Percentiles rank a stretch among this genome's conserved stretches.
Evolutionary conservation across 2,329 filamentous ascomycete genomes (phyloP).

Genomic region (Nothophaeocryptopus gaeumannii): DNA sequence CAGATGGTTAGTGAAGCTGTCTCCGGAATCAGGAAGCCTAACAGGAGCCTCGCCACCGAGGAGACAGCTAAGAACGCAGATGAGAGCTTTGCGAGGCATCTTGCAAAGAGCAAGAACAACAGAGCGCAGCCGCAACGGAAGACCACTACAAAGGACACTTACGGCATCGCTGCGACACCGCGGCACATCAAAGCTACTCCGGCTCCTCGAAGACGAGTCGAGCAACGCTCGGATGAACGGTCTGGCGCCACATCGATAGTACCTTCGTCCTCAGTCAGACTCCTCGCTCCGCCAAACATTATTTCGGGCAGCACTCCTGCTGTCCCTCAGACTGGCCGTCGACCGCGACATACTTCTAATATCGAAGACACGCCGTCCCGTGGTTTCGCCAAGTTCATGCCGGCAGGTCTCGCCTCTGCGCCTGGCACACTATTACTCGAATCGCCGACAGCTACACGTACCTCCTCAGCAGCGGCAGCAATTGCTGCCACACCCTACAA

Average conservation of each 20-base stretch:
- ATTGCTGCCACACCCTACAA: constrained; percentile 17
- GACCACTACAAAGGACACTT: constrained; percentile 35
- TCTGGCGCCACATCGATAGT: constrained; percentile 36
- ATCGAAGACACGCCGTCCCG: constrained; percentile 46
- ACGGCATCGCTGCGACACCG: constrained; percentile 43
- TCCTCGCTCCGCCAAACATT: constrained; percentile 21
- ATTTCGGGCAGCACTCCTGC: constrained; percentile 24
- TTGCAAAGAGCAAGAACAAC: constrained; percentile 20
- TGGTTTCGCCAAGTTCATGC: constrained; percentile 35
- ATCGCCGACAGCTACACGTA: constrained; percentile 23
- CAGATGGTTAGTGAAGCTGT: constrained; percentile 66
- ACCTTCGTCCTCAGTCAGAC: constrained; percentile 40
- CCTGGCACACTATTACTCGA: constrained; percentile 25
- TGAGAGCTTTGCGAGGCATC: constrained; percentile 46
- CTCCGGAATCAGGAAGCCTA: constrained; percentile 69
- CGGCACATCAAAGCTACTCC: constrained; percentile 34
- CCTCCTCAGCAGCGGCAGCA: constrained; percentile 6
- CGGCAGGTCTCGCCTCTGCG: constrained; percentile 16
- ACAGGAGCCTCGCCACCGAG: constrained; percentile 66
- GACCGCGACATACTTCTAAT: constrained; percentile 16
- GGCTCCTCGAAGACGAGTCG: constrained; percentile 17
- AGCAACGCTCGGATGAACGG: constrained; percentile 28
- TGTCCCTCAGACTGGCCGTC: constrained; percentile 31
- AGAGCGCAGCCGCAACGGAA: constrained; percentile 25
- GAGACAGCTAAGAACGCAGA: constrained; percentile 66